Percentiles rank a stretch among this genome's conserved stretches.
These are phyloP conservation scores for Lentinula raphanica DNA, from an alignment of 768 basidiomycete species.

Conservation along the genomic window DNA sequence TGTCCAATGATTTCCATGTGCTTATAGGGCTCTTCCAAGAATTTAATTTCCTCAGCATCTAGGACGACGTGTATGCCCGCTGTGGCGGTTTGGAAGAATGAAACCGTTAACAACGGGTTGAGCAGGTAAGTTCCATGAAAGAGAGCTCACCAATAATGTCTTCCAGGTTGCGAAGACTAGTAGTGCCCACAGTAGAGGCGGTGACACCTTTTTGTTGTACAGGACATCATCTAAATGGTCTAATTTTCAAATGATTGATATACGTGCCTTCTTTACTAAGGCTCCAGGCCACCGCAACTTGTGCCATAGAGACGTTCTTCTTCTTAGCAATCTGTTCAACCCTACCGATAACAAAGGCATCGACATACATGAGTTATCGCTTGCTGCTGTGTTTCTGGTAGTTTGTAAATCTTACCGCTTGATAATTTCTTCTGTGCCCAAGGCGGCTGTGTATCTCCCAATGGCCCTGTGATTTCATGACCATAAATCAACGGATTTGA, in stretches of 20 bases:
- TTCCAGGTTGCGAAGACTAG: conserved; percentile 31
- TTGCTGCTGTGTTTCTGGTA: not conserved
- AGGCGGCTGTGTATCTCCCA: conserved; percentile 2
- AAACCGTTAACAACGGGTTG: not conserved
- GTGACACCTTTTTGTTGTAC: conserved; percentile 21
- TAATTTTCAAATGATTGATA: not conserved
- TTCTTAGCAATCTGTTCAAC: conserved; percentile 44
- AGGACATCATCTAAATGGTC: not conserved
- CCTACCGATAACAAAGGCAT: conserved; percentile 16
- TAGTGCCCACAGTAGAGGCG: conserved; percentile 41
- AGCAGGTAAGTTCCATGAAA: not conserved
- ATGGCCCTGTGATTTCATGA: conserved; percentile 3
- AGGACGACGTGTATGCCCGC: not conserved
- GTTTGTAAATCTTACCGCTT: conserved; percentile 22
- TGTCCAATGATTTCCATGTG: conserved; percentile 4
- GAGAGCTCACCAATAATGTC: conserved; percentile 31
- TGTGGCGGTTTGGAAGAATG: not conserved
- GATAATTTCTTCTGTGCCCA: conserved; percentile 19
- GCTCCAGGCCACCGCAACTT: conserved; percentile 40
- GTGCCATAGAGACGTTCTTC: conserved; percentile 40
- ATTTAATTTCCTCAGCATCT: conserved; percentile 31
- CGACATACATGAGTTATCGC: not conserved
- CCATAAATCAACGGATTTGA: not conserved
- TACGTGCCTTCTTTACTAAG: conserved; percentile 26
- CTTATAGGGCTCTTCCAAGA: conserved; percentile 33